Percentiles rank a stretch among this genome's conserved stretches.
Conservation (phyloP, 2,329 filamentous ascomycete genomes). For the Drechmeria coniospora region DNA sequence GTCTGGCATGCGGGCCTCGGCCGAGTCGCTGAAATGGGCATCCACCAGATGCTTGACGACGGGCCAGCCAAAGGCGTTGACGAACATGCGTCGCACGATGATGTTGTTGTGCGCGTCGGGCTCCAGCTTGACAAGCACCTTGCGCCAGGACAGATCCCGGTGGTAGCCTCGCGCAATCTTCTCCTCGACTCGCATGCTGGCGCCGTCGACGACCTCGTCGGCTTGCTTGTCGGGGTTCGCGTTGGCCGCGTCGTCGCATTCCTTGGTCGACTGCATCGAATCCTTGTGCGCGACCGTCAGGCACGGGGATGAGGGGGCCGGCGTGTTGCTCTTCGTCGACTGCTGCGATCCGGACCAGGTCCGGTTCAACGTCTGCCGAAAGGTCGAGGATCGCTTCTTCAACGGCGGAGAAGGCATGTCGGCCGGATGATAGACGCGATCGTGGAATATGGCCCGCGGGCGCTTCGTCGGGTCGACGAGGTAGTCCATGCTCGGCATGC, state of each 20-base stretch:
- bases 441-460: constrained; percentile 86
- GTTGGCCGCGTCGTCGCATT: constrained; percentile 36
- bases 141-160: constrained; percentile 81
- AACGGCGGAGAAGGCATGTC: constrained; percentile 77
- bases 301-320: constrained; percentile 19
- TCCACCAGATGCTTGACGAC: constrained; percentile 91
- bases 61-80: constrained; percentile 95
- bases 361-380: constrained; percentile 15
- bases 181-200: constrained; percentile 82
- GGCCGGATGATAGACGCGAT: constrained; percentile 82
- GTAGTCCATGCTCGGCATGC: constrained; percentile 66
- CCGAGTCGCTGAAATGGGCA: constrained; percentile 74
- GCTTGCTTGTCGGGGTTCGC: constrained; percentile 28
- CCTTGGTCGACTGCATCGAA: constrained; percentile 25
- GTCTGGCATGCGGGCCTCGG: constrained; percentile 45
- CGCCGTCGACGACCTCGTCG: constrained; percentile 33
- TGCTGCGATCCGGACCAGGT: constrained; percentile 9
- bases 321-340: constrained; percentile 12
- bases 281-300: constrained; percentile 24
- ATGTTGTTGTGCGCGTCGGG: constrained; percentile 99
- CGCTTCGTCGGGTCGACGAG: constrained; percentile 70
- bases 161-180: constrained; percentile 97
- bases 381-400: constrained; percentile 32
- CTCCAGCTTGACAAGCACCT: constrained; percentile 87
- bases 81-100: constrained; percentile 88